A percentile compares a stretch with the other conserved stretches of the same genome.
Evolutionary conservation across 2,329 filamentous ascomycete species (phyloP).

Genomic region (Verticillium nubilum): DNA sequence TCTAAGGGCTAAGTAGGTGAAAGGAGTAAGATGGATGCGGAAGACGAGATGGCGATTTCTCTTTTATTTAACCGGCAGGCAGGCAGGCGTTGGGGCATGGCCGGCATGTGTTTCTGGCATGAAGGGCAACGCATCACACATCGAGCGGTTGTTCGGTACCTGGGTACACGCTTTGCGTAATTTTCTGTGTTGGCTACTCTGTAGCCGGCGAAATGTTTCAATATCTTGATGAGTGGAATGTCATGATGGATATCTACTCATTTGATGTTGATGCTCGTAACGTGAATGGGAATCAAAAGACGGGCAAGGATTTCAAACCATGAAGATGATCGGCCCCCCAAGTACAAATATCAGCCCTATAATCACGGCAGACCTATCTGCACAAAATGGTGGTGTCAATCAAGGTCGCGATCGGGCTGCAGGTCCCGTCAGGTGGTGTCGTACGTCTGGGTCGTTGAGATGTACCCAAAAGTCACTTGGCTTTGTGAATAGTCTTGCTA

Average conservation of each 20-base stretch:
- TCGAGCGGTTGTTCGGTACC: background rate
- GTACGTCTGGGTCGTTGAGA: background rate
- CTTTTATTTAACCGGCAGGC: background rate
- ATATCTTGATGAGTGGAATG: background rate
- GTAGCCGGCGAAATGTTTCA: background rate
- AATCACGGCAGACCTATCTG: background rate
- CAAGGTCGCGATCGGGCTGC: background rate
- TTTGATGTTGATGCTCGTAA: background rate
- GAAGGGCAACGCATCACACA: background rate
- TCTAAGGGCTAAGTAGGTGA: conserved; percentile 1
- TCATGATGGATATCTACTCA: background rate
- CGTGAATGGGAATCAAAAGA: no score
- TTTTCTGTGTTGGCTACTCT: background rate
- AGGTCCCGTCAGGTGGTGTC: background rate
- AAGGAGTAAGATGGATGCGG: background rate
- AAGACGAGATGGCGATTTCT: background rate
- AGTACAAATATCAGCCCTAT: no score
- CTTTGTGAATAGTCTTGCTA: no score
- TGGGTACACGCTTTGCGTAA: background rate
- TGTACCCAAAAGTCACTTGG: no score
- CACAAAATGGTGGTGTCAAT: background rate
- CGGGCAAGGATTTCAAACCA: no score
- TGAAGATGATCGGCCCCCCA: no score
- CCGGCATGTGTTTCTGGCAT: background rate
- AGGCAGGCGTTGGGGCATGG: background rate